Percentiles rank a stretch among this genome's conserved stretches.
Conservation (phyloP, 2,329 filamentous ascomycete species). For the Ophiostoma tasmaniense region DNA sequence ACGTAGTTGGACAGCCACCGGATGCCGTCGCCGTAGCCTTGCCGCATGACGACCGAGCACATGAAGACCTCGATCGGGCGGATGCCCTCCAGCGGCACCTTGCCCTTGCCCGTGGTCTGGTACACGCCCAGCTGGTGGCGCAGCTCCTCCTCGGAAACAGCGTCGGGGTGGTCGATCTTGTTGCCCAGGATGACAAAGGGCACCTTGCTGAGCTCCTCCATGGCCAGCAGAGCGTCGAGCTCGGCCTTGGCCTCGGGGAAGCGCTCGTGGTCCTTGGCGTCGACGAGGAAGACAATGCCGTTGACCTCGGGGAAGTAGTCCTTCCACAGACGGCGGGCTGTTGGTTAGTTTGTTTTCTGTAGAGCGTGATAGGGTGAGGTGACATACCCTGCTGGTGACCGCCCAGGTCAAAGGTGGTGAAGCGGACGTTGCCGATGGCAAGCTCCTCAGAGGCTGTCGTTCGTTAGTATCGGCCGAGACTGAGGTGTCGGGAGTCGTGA, state of each 20-base stretch:
- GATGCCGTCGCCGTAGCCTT: slow-evolving; percentile 87
- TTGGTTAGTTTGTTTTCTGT: not conserved
- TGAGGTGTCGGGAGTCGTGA: no score
- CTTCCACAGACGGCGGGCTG: slow-evolving; percentile 88
- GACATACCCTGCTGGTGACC: slow-evolving; percentile 93
- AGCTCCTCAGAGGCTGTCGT: slow-evolving; percentile 83
- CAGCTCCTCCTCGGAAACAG: slow-evolving; percentile 90
- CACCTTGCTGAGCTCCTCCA: slow-evolving; percentile 95
- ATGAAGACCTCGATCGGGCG: slow-evolving; percentile 96
- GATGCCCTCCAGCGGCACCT: slow-evolving; percentile 80
- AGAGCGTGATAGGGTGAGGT: no score
- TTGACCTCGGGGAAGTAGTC: slow-evolving; percentile 96
- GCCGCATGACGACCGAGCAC: slow-evolving; percentile 98
- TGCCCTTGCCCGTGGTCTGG: slow-evolving; percentile 94
- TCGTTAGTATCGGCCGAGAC: not conserved
- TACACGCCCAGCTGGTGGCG: slow-evolving; percentile 87
- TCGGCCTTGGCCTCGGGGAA: slow-evolving; percentile 92
- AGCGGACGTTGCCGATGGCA: slow-evolving; percentile 84
- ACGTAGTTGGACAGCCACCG: slow-evolving; percentile 91
- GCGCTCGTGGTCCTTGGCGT: slow-evolving; percentile 94
- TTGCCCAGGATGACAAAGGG: slow-evolving; percentile 95
- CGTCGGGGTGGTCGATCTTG: slow-evolving; percentile 98
- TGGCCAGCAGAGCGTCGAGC: slow-evolving; percentile 86
- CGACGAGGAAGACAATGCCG: slow-evolving; percentile 95
- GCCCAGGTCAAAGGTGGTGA: slow-evolving; percentile 89